Base-by-base conservation (phyloP, 2,329 filamentous ascomycete genomes). In the Sordariomycetes sp. region DNA sequence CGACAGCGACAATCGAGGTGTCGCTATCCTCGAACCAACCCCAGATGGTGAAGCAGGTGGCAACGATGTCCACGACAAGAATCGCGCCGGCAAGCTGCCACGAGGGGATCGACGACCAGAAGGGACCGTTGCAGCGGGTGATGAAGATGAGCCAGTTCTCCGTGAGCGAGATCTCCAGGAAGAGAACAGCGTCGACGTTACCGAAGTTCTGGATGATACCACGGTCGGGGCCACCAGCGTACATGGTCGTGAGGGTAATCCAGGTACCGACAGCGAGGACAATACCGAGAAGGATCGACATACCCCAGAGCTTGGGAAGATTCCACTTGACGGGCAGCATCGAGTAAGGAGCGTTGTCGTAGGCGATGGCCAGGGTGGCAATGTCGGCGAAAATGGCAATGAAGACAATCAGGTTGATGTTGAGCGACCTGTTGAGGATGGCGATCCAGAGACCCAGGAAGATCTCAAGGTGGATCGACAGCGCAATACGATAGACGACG, bases 91-190 rank as follows among this genome's bases (percentile, higher is more conserved):
- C 71, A 52, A 95, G 78, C 72, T 95, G 88, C 87, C 89, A 91
- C 60, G 89, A 95, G 60, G 90, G 90, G 59, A 90, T 81, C 25
- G 87, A 91, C 2, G 87, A 90, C 89, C 89, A 95, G 80, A 95
- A 92, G 57, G 89, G 89, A 66, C 90, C 89, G 73, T 91, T 91
- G 74, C 89, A 87, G 79, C 90, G 89, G 62, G 90, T 95, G 74
- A 95, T 92, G 78, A 96, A 95, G 73, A 96, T 96, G 56, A 95
- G 81, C 90, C 90, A 95, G 76, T 95, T 96, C 79, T 95, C 89
- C 60, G 90, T 91, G 57, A 95, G 81, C 13, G 88, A 89, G 70
- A 95, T 89, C 74, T 95, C 83, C 42, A 96, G 84, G 81, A 95
- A 95, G 66, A 96, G 74, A 59, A 95, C 84, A 64, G 85, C 83